phyloP scores from a whole-genome alignment of 2,329 filamentous ascomycete species.

The Pseudogymnoascus sp. region DNA sequence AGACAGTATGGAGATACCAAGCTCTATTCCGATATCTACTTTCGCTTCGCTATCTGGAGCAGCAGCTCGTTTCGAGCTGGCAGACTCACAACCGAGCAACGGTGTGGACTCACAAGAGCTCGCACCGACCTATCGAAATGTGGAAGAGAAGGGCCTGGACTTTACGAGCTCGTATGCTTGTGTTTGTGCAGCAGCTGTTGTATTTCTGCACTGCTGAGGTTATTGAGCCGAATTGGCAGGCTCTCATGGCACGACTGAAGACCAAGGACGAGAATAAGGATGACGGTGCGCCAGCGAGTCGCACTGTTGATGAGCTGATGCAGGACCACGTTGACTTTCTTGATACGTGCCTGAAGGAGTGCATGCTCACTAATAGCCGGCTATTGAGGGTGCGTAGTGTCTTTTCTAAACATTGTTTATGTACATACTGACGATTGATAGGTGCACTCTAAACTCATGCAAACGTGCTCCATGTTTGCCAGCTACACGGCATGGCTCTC shows the following conservation, averaged over 20 bases:
- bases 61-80: slow-evolving; percentile 81
- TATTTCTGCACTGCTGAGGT: slow-evolving; percentile 98
- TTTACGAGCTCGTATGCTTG: slow-evolving; percentile 84
- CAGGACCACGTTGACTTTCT: slow-evolving; percentile 98
- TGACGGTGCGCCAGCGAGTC: slow-evolving; percentile 34
- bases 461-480: slow-evolving; percentile 90
- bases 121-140: slow-evolving; percentile 67
- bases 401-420: background rate
- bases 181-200: slow-evolving; percentile 92
- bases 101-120: slow-evolving; percentile 77
- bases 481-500: slow-evolving; percentile 83
- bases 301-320: slow-evolving; percentile 97
- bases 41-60: slow-evolving; percentile 83
- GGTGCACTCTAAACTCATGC: slow-evolving; percentile 97
- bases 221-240: slow-evolving; percentile 95
- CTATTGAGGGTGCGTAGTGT: slow-evolving; percentile 63
- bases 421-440: slow-evolving; percentile 33
- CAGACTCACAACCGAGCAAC: slow-evolving; percentile 76
- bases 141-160: slow-evolving; percentile 95
- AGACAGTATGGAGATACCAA: slow-evolving; percentile 95
- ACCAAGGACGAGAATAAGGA: slow-evolving; percentile 45
- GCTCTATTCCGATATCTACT: slow-evolving; percentile 91
- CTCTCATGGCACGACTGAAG: slow-evolving; percentile 81
- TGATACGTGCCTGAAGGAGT: slow-evolving; percentile 96
- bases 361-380: slow-evolving; percentile 97